Evolutionary conservation across 495 filamentous ascomycete species (phyloP), one percentile per base, ranked within the genome.

Genomic region (Trypethelium eluteriae): DNA sequence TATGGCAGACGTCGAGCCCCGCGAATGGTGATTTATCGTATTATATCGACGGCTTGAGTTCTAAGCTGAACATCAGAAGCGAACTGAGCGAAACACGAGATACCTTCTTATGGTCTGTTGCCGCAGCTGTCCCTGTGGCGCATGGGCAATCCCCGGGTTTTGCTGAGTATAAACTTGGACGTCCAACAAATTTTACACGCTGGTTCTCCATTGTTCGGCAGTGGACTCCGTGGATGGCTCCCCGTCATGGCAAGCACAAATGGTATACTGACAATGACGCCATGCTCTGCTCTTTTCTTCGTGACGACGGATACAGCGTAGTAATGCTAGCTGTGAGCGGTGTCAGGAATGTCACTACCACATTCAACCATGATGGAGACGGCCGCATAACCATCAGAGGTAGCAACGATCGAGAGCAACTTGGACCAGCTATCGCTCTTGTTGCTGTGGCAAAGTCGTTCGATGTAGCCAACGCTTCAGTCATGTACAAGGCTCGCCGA

Each of bases 241-340:
- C 94, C 32, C 81, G 91, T 16, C 94, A 98, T 76, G 93, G 93
- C 14, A 85, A 82, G 64, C 34, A 64, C 7, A 74, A 78, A 4
- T 89, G 95, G 39, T 72, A 72, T 5, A 77, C 92, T 35, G 87
- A 88, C 41, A 88, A 90, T 68, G 90, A 96, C 75, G 90, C 87
- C 3, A 75, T 98, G 2, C 72, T 97, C 62, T 89, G 85, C 56
- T 91, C 92, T 0, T 96, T 96, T 71, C 80, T 96, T 11, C 86
- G 86, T 25, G 76, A 74, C 1, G 84, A 90, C 74, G 94, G 94
- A 0, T 78, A 84, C 38, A 85, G 95, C 78, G 75, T 98, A 5
- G 90, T 93, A n/a, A 72, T 96, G 1, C 76, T 98, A 41, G 93
- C 86, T 1, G 80, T 96, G 34, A 92, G 91, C 68, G 92, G 91